Evolutionary conservation across 2,329 filamentous ascomycete genomes (phyloP).

Genomic region (Paecilomyces sp.): DNA sequence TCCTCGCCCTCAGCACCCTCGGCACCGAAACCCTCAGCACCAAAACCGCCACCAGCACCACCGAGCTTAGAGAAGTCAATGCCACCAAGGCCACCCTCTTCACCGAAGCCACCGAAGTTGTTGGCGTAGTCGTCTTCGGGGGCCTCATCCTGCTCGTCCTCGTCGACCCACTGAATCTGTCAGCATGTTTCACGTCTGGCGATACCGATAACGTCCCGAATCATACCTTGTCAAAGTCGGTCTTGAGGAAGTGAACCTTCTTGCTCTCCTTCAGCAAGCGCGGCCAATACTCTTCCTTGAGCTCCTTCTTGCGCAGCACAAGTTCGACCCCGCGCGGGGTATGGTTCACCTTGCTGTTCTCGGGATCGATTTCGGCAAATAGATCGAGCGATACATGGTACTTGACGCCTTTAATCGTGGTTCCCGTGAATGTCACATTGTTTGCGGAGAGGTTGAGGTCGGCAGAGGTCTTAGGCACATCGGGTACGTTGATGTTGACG

Average conservation of each 20-base stretch:
- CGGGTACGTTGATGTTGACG: constrained; percentile 82
- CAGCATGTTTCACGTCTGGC: constrained; percentile 6
- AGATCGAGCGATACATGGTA: constrained; percentile 85
- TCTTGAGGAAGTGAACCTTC: constrained; percentile 95
- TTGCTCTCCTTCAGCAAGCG: constrained; percentile 82
- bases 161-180: constrained; percentile 69
- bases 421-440: constrained; percentile 72
- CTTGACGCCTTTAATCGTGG: constrained; percentile 76
- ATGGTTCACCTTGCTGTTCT: constrained; percentile 79
- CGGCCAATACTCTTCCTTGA: constrained; percentile 92
- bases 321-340: constrained; percentile 81
- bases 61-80: constrained; percentile 94
- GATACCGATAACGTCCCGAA: not conserved
- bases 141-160: constrained; percentile 94
- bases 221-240: constrained; percentile 88
- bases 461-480: constrained; percentile 67
- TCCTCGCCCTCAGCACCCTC: constrained; percentile 26
- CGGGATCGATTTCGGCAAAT: constrained; percentile 82
- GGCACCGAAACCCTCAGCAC: constrained; percentile 10
- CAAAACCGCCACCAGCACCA: constrained; percentile 36
- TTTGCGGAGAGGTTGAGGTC: constrained; percentile 78
- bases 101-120: constrained; percentile 47
- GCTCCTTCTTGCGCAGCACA: constrained; percentile 93
- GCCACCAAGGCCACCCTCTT: constrained; percentile 67
- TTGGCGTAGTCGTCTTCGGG: constrained; percentile 64